These are phyloP conservation scores for Hibiscus trionum DNA, from an alignment of 345 rosid species.

Conservation along the genomic window DNA sequence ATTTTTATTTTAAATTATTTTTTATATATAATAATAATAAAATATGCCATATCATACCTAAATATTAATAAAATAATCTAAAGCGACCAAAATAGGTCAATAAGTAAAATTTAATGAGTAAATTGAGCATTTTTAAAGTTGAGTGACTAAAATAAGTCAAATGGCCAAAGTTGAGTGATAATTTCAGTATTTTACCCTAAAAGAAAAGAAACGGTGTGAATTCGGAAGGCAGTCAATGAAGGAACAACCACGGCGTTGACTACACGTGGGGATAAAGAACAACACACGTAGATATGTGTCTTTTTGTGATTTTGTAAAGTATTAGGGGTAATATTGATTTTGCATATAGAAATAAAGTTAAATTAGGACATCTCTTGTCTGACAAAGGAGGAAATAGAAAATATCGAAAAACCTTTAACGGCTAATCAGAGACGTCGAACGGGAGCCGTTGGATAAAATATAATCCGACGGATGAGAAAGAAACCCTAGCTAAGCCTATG, in stretches of 20 bases:
- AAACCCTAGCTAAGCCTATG: conserved; percentile 13
- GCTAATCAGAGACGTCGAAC: not conserved
- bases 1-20: too few species aligned
- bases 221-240: not conserved
- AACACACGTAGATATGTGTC: not conserved
- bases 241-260: not conserved
- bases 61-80: too few species aligned
- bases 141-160: too few species aligned
- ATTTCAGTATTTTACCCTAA: too few species aligned
- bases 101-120: too few species aligned
- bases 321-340: not conserved
- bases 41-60: too few species aligned
- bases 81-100: too few species aligned
- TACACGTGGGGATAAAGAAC: not conserved
- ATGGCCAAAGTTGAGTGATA: too few species aligned
- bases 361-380: not conserved
- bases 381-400: not conserved
- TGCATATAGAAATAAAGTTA: not conserved
- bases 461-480: conserved; percentile 6
- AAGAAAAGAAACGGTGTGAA: too few species aligned
- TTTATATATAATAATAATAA: too few species aligned
- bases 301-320: not conserved
- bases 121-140: too few species aligned
- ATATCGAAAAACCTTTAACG: not conserved
- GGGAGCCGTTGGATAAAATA: not conserved